Conservation (phyloP, 2,329 filamentous ascomycete species). For the Scytalidium lignicola region DNA sequence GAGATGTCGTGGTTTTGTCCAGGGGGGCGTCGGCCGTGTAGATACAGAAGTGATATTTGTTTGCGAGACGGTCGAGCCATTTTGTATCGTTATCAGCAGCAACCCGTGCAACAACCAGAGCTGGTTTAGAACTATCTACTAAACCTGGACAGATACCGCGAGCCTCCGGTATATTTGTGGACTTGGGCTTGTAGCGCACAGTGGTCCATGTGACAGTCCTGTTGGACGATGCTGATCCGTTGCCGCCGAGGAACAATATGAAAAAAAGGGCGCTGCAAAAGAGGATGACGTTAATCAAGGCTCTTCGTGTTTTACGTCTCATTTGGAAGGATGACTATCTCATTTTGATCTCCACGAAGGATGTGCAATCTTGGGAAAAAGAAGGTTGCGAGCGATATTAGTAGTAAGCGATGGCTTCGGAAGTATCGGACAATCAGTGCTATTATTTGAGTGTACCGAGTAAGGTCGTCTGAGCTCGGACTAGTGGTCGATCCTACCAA, state of each 20-base stretch:
- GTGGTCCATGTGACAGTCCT: conserved; percentile 37
- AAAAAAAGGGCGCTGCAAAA: conserved; percentile 30
- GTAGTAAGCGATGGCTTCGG: neutral
- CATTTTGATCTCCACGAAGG: no score
- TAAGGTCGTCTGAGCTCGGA: no score
- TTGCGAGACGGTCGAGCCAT: conserved; percentile 35
- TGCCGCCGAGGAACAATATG: conserved; percentile 30
- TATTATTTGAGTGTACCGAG: no score
- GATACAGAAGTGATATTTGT: conserved; percentile 39
- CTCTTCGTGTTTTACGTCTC: conserved; percentile 31
- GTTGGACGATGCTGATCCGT: conserved; percentile 25
- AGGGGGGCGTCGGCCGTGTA: conserved; percentile 35
- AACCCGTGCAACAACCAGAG: conserved; percentile 37
- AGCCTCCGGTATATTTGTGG: conserved; percentile 28
- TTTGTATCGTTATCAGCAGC: conserved; percentile 33
- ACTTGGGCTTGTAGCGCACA: conserved; percentile 35
- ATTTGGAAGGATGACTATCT: conserved; percentile 19
- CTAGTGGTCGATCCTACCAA: no score
- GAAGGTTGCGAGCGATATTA: neutral
- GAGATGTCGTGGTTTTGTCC: conserved; percentile 21
- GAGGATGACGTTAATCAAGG: conserved; percentile 30
- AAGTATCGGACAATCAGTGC: neutral
- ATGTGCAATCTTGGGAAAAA: neutral
- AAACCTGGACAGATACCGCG: conserved; percentile 39
- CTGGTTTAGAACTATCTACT: conserved; percentile 33